Base-by-base conservation (phyloP, 495 filamentous ascomycete species). In the Penicillium lividum region DNA sequence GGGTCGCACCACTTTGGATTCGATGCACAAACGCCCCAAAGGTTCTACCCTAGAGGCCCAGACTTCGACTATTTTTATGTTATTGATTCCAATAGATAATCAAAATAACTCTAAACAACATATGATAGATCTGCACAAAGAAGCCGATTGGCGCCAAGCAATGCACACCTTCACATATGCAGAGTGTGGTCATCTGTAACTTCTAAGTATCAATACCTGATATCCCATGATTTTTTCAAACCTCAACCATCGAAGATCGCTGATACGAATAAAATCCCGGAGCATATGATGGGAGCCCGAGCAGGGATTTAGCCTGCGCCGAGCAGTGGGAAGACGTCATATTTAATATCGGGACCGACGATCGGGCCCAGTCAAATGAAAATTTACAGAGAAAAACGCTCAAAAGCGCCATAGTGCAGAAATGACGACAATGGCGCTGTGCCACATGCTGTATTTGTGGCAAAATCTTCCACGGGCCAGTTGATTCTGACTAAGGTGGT, bases 381-480 rank as follows among this genome's bases (percentile, higher is more conserved):
- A 57, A 57, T 40, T 40, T 16, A 25, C 31, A 60, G 34, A 60
- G 42, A 16, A 34, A 25, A 52, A 16, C 49, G 49, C 4, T 36
- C 9, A 6, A 59, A 16, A n/a, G 15, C n/a, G 46, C 45, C 49
- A 48, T 29, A 52, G 29, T 54, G 44, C 51, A 13, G 48, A 10
- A 47, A 65, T 68, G 62, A 65, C 65, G 62, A 47, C 51, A 60
- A 68, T 56, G 62, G 65, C 65, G 59, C 54, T 57, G 18, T 40
- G 15, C 38, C 38, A 40, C 15, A n/a, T 2, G 2, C 22, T 22
- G 22, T 40, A 15, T 40, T 15, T 40, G 38, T 15, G 38, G 38
- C 15, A 40, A 40, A 40, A 33, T 33, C 9, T 33, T 15, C 3
- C 5, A 3, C 5, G 15, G 15, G n/a, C n/a, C 36, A 13, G 5